phyloP scores from a whole-genome alignment of 225 moss, liverwort and hornwort species.

The Antitrichia curtipendula region DNA sequence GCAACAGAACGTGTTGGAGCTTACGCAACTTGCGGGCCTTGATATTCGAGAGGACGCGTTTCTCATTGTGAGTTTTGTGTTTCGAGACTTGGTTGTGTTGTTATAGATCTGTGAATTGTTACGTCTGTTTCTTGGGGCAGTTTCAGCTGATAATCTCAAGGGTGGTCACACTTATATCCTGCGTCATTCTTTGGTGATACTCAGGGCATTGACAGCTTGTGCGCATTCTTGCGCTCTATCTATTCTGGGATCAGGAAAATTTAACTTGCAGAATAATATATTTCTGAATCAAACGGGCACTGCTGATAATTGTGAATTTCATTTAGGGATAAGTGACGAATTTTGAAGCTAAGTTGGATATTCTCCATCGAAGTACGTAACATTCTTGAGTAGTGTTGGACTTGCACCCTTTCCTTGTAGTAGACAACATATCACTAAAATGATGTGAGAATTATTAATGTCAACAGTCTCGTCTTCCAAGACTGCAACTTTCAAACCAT shows the following conservation, averaged over 20 bases:
- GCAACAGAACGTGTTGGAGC: slow-evolving; percentile 87
- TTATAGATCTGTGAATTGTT: neutral
- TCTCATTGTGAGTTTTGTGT: slow-evolving; percentile 57
- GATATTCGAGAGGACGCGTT: slow-evolving; percentile 75
- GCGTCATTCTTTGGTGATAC: neutral
- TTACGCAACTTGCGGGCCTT: slow-evolving; percentile 83
- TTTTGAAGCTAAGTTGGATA: neutral
- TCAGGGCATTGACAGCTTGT: neutral
- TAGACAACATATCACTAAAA: neutral
- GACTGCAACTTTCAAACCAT: neutral
- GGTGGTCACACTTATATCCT: neutral
- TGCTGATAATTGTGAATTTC: neutral
- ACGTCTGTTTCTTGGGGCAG: neutral
- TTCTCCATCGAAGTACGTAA: neutral
- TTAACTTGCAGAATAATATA: neutral
- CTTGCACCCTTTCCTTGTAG: neutral
- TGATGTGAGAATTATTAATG: neutral
- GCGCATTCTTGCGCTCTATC: neutral
- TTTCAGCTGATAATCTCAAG: neutral
- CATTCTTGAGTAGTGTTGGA: neutral
- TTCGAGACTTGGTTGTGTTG: neutral
- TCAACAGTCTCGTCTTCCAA: neutral
- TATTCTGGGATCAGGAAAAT: neutral
- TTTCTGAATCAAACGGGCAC: neutral
- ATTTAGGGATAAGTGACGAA: neutral